Evolutionary conservation across 148 eudicot genomes (phyloP).

Genomic region (Rhododendron griersonianum): DNA sequence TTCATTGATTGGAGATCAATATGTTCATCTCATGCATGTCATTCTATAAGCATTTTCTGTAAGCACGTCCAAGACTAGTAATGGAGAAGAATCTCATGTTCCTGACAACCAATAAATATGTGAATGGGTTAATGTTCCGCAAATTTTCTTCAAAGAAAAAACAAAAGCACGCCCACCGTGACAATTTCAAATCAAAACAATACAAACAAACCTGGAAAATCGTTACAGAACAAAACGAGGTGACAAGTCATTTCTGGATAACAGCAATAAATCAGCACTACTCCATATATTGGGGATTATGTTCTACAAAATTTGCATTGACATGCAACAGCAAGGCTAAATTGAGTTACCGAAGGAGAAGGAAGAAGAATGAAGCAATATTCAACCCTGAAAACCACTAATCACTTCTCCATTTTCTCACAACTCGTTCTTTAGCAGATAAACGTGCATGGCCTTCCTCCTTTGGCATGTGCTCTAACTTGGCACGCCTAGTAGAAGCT

Average conservation of each 20-base stretch:
- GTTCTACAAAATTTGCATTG: conserved; percentile 16
- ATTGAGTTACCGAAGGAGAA: not conserved
- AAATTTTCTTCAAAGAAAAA: not conserved
- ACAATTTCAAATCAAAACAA: not conserved
- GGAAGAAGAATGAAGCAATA: not conserved
- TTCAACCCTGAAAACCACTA: conserved; percentile 17
- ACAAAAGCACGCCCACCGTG: not conserved
- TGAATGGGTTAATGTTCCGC: not conserved
- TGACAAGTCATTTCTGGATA: not conserved
- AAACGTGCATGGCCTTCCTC: conserved; percentile 31
- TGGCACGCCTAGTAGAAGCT: conserved; percentile 28
- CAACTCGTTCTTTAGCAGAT: conserved; percentile 72
- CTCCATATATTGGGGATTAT: not conserved
- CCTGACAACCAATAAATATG: not conserved
- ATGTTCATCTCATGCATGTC: not conserved
- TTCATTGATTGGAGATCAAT: not conserved
- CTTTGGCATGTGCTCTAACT: conserved; percentile 19
- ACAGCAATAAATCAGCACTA: not conserved
- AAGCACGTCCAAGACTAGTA: not conserved
- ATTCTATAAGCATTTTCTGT: not conserved
- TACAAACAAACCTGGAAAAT: not conserved
- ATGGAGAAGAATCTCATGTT: not conserved
- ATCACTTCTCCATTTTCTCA: conserved; percentile 79
- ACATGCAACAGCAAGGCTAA: not conserved
- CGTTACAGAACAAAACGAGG: not conserved